phyloP scores from a whole-genome alignment of 2,329 filamentous ascomycete species.

The Myriosclerotinia duriaeana region DNA sequence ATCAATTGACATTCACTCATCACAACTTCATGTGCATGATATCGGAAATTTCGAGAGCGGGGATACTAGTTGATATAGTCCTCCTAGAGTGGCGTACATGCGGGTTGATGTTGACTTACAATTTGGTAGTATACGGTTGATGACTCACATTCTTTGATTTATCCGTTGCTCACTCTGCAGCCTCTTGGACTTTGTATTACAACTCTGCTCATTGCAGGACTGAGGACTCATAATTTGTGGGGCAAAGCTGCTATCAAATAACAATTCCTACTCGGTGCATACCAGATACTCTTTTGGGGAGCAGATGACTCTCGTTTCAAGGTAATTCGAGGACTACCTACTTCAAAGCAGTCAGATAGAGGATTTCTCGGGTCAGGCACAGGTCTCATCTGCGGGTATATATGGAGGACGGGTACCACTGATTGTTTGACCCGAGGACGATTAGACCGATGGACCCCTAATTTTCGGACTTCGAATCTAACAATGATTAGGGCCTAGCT shows the following conservation, averaged over 20 bases:
- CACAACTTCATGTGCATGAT: constrained; percentile 2
- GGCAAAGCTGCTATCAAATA: neutral
- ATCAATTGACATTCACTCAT: neutral
- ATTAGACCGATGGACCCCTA: neutral
- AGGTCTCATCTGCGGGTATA: neutral
- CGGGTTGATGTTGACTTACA: neutral
- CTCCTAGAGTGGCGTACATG: neutral
- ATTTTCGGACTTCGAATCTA: neutral
- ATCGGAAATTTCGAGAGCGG: constrained; percentile 9
- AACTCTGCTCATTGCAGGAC: neutral
- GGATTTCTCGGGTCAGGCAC: neutral
- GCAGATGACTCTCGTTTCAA: neutral
- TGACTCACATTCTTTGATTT: neutral
- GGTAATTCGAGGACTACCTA: no score
- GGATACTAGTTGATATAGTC: constrained; percentile 2
- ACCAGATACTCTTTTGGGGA: no score
- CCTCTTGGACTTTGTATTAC: neutral
- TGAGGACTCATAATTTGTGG: neutral
- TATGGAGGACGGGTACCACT: neutral
- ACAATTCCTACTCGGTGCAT: neutral
- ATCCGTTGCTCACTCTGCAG: neutral
- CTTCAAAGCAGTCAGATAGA: neutral
- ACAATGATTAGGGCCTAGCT: neutral
- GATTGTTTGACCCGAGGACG: neutral
- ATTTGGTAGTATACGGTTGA: constrained; percentile 9